Percentiles rank a stretch among this genome's conserved stretches.
Evolutionary conservation across 2,329 filamentous ascomycete genomes (phyloP).

Genomic region (Leptographium flavum): DNA sequence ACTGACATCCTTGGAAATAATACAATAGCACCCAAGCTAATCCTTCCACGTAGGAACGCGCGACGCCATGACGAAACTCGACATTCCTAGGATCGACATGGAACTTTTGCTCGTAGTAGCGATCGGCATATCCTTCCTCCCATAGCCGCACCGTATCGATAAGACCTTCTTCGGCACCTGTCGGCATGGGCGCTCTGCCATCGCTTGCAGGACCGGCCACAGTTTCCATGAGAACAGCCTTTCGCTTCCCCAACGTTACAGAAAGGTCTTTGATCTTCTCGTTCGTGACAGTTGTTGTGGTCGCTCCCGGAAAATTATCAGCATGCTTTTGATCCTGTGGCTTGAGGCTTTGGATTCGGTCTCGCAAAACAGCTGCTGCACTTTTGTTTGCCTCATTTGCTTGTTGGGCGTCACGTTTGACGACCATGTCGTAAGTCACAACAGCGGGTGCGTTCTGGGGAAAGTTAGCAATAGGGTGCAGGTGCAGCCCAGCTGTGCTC

Average conservation of each 20-base stretch:
- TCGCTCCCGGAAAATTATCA: no score
- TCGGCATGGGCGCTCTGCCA: constrained; percentile 31
- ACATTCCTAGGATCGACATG: constrained; percentile 66
- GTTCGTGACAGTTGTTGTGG: no score
- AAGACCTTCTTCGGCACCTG: constrained; percentile 43
- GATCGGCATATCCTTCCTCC: constrained; percentile 89
- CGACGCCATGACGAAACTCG: constrained; percentile 80
- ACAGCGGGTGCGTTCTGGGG: constrained; percentile 37
- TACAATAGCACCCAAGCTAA: constrained; percentile 91
- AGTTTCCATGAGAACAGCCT: constrained; percentile 62
- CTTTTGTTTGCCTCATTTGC: constrained; percentile 84
- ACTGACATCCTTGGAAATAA: constrained; percentile 96
- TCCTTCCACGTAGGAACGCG: constrained; percentile 82
- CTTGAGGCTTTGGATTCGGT: constrained; percentile 47
- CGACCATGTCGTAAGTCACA: constrained; percentile 77
- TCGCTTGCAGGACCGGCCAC: constrained; percentile 54
- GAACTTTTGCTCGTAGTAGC: constrained; percentile 97
- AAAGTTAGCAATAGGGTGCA: constrained; percentile 30
- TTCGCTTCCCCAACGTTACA: constrained; percentile 46
- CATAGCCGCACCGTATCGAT: constrained; percentile 78
- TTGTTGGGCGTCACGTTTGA: constrained; percentile 56
- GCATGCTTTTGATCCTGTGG: constrained; percentile 13
- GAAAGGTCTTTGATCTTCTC: constrained; percentile 8
- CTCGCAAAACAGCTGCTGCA: constrained; percentile 77
- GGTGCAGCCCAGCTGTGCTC: constrained; percentile 10